These are phyloP conservation scores for Scutellospora calospora DNA, from an alignment of 371 early-diverging fungal genomes.

Conservation along the genomic window DNA sequence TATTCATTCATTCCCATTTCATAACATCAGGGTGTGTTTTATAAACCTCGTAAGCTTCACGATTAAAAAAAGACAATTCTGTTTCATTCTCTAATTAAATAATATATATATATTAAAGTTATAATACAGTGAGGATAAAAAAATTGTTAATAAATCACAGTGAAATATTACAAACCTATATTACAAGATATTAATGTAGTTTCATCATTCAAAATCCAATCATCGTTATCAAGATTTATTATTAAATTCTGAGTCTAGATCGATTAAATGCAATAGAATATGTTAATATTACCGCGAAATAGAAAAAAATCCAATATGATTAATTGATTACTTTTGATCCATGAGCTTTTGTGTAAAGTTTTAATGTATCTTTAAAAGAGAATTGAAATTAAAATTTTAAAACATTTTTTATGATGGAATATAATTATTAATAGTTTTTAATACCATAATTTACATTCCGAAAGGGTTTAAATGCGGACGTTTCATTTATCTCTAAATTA, in stretches of 20 bases:
- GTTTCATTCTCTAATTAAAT: slow-evolving; percentile 77
- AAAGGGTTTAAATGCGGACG: slow-evolving; percentile 79
- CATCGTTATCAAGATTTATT: slow-evolving; percentile 87
- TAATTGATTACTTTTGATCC: slow-evolving; percentile 73
- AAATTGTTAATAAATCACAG: neutral
- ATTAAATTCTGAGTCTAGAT: slow-evolving; percentile 77
- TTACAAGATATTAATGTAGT: slow-evolving; percentile 67
- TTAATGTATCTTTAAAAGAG: slow-evolving; percentile 73
- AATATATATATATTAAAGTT: neutral
- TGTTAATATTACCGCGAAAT: neutral
- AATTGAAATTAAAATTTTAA: slow-evolving; percentile 6
- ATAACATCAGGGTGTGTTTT: slow-evolving; percentile 78
- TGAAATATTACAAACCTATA: slow-evolving; percentile 60
- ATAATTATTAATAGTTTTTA: neutral
- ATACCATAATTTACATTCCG: slow-evolving; percentile 54
- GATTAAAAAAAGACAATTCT: slow-evolving; percentile 85
- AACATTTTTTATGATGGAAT: neutral
- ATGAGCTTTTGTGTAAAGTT: slow-evolving; percentile 87
- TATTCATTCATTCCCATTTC: slow-evolving; percentile 74
- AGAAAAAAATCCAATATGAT: slow-evolving; percentile 36
- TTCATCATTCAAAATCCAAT: slow-evolving; percentile 70
- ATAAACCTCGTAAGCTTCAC: slow-evolving; percentile 74
- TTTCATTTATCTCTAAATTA: slow-evolving; percentile 64
- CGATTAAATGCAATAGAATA: neutral
- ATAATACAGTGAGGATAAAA: neutral